Base-by-base conservation (phyloP, 2,329 filamentous ascomycete species). In the Fusarium brachygibbosum region DNA sequence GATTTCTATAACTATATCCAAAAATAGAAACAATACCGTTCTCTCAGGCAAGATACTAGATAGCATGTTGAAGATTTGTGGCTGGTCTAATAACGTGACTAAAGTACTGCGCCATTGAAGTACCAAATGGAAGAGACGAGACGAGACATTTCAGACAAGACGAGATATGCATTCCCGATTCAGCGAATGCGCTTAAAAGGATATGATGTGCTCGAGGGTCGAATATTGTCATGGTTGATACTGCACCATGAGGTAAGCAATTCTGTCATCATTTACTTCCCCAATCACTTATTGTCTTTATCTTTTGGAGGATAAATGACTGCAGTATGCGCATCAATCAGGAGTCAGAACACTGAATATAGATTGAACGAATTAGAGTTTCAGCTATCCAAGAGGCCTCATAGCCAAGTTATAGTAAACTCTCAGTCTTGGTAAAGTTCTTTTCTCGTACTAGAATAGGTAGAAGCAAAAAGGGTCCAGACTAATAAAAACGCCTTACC, bases 161-260 rank as follows among this genome's bases (percentile, higher is more conserved):
- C 16, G 17, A 37, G 16, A 40, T 38, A 16, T 38, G 28, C 29
- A 12, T 46, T 31, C 13, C 8, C 12, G 17, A 25, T 31, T 14
- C 11, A 31, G 28, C n/a, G 17, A 14, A 34, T 37, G 17, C 11
- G 17, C 10, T 46, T 45, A 21, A 56, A 19, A 42, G 25, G 21
- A 25, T 57, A 59, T 45, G 52, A 35, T 65, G 23, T 32, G 13
- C 40, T 45, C 19, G 31, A 46, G 25, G 31, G 35, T 44, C 21
- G 45, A 38, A 60, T 49, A 31, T 52, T 25, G 50, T 58, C 49
- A 70, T 55, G 50, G 34, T 28, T 61, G 40, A 49, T 45, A 38
- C 44, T 37, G 32, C 42, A 45, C 60, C 51, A 54, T 48, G 42
- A 45, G 32, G 37, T 28, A 51, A 59, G 46, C 31, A 50, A 44